phyloP scores from a whole-genome alignment of 495 filamentous ascomycete genomes.

The Cladorrhinum samala region DNA sequence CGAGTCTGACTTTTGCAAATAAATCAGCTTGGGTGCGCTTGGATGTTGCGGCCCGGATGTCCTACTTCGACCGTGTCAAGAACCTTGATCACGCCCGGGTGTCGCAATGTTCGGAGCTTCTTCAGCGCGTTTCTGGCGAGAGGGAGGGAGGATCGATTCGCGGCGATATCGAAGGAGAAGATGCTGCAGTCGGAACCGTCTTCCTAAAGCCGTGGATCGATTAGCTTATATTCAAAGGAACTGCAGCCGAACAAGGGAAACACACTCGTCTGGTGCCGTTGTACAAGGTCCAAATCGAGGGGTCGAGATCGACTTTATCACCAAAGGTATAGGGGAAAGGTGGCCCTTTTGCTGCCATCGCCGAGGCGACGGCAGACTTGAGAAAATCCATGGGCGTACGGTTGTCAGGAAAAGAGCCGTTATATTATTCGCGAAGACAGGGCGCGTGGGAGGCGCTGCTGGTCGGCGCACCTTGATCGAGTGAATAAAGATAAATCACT shows the following conservation, averaged over 20 bases:
- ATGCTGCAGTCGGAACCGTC: slow-evolving; percentile 91
- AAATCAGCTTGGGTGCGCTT: slow-evolving; percentile 1
- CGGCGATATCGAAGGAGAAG: slow-evolving; percentile 82
- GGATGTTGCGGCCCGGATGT: not conserved
- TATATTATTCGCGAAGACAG: too few relatives aligned
- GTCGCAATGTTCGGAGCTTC: slow-evolving; percentile 83
- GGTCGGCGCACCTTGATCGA: too few relatives aligned
- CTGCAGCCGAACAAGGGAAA: not conserved
- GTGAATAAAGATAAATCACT: too few relatives aligned
- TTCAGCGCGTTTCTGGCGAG: slow-evolving; percentile 88
- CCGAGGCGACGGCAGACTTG: slow-evolving; percentile 93
- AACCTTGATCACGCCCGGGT: slow-evolving; percentile 90
- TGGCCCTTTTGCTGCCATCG: slow-evolving; percentile 81
- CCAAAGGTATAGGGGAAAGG: slow-evolving; percentile 88
- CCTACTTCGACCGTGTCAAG: slow-evolving; percentile 87
- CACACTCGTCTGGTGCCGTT: slow-evolving; percentile 86
- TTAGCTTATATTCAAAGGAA: slow-evolving; percentile 4
- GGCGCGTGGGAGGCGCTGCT: too few relatives aligned
- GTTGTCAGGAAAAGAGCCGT: too few relatives aligned
- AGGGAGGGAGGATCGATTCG: slow-evolving; percentile 72
- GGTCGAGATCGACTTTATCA: slow-evolving; percentile 79
- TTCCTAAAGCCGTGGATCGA: slow-evolving; percentile 51
- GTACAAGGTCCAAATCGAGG: slow-evolving; percentile 85
- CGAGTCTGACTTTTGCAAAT: slow-evolving; percentile 63
- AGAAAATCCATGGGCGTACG: slow-evolving; percentile 76